These are phyloP conservation scores for Backusella parvicylindrica DNA, from an alignment of 192 early-diverging fungal species.

Conservation along the genomic window DNA sequence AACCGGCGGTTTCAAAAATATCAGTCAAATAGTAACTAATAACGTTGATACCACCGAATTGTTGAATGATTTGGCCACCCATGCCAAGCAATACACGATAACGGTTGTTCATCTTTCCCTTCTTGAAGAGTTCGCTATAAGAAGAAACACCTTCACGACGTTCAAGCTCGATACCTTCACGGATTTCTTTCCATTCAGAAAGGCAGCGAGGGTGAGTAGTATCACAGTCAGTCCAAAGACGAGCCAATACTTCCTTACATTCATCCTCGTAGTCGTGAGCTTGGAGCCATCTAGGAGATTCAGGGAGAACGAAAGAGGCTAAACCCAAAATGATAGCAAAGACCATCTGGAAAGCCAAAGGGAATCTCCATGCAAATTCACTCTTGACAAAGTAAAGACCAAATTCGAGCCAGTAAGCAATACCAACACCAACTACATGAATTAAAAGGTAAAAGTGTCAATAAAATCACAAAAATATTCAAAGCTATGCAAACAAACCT, in stretches of 20 bases:
- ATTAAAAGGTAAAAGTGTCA: not conserved
- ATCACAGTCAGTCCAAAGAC: conserved; percentile 21
- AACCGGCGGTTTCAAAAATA: conserved; percentile 51
- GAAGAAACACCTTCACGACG: conserved; percentile 19
- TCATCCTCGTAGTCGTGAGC: conserved; percentile 20
- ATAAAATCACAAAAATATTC: not conserved
- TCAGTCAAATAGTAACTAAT: conserved; percentile 37
- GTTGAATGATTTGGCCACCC: conserved; percentile 25
- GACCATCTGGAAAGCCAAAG: conserved; percentile 71
- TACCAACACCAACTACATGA: conserved; percentile 43
- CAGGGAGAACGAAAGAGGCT: conserved; percentile 65
- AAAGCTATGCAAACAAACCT: not conserved
- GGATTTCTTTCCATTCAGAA: conserved; percentile 18
- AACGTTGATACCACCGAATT: conserved; percentile 31
- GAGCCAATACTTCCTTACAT: conserved; percentile 19
- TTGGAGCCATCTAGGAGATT: conserved; percentile 71
- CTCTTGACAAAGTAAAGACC: conserved; percentile 28
- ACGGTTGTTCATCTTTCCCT: conserved; percentile 24
- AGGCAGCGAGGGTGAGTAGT: conserved; percentile 16
- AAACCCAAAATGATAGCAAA: conserved; percentile 59
- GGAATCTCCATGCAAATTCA: conserved; percentile 59
- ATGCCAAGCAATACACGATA: conserved; percentile 24
- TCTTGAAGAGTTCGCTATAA: conserved; percentile 22
- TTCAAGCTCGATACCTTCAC: conserved; percentile 15
- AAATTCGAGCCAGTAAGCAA: conserved; percentile 51